Evolutionary conservation across 805 yeast genomes (phyloP).

Genomic region (Groenewaldozyma salmanticensis): DNA sequence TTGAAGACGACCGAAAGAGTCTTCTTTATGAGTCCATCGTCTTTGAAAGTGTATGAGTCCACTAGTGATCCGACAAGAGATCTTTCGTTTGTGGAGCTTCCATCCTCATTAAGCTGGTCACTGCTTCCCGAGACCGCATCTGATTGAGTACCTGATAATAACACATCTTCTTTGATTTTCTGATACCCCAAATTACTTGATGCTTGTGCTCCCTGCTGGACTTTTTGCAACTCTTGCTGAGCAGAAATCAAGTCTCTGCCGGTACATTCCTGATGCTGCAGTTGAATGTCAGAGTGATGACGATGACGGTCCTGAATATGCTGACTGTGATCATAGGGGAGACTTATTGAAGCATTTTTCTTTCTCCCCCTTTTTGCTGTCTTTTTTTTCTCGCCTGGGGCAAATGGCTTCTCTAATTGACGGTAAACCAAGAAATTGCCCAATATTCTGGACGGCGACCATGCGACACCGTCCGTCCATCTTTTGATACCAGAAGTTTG

Average conservation of each 20-base stretch:
- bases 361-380: conserved; percentile 11
- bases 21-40: conserved; percentile 71
- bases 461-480: conserved; percentile 94
- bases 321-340: neutral
- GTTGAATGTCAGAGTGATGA: no score
- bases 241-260: neutral
- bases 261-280: no score
- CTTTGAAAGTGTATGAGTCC: conserved; percentile 54
- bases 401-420: conserved; percentile 44
- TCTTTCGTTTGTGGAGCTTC: conserved; percentile 24
- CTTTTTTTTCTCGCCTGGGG: conserved; percentile 36
- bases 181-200: neutral
- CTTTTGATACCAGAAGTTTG: conserved; percentile 75
- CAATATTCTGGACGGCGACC: conserved; percentile 86
- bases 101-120: neutral
- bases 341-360: conserved; percentile 3
- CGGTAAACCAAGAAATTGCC: conserved; percentile 81
- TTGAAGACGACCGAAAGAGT: conserved; percentile 59
- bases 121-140: conserved; percentile 10
- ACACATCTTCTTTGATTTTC: neutral
- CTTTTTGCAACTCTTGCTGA: neutral
- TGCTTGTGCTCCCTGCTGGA: neutral
- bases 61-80: conserved; percentile 47
- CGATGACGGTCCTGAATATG: neutral
- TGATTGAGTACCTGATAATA: neutral